Evolutionary conservation across 2,329 filamentous ascomycete genomes (phyloP), one percentile per base, ranked within the genome.

Genomic region (Neurospora sp.): DNA sequence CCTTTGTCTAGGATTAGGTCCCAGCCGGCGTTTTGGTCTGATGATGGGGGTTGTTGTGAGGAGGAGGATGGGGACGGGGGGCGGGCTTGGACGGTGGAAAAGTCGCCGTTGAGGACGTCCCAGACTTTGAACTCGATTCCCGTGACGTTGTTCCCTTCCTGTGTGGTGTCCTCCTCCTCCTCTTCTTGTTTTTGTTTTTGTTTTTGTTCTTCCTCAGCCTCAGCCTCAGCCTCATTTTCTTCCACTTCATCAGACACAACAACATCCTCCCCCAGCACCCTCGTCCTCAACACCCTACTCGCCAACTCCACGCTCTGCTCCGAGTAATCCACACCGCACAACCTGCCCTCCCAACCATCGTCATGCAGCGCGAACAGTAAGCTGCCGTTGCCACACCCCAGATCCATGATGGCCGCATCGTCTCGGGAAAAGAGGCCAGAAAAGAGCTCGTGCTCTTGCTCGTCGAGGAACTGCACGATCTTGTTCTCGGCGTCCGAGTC

Each of bases 1-100:
- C 96, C 96, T 82, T 99, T 99, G 81, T 99, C 96, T n/a, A 97
- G 86, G 0, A 97, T 90, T 0, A 97, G 88, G 80, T 98, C 93
- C 82, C 94, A 98, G 0, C 91, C 91, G 0, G 79, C 78, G 0
- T 67, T 39, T 65, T 71, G 8, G 40, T 67, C 70, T 41, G 12
- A 68, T 2, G 17, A 23, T 6, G 6, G n/a, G 2, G 71, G 67
- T 37, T 73, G 67, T 15, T 37, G 38, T 10, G 41, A n/a, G 8
- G 40, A 8, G 28, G 28, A 36, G 28, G 74, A 66, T 28, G 71
- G 67, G 28, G 28, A 33, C 4, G n/a, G 11, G 43, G 19, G 23
- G 6, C 52, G 52, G 28, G 75, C 70, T n/a, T 81, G 75, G 2
- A 85, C 81, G 0, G 78, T 75, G 0, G 73, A 71, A 40, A 81